Evolutionary conservation across 306 rosid genomes (phyloP), one percentile per base, ranked within the genome.

Genomic region (Sophora flavescens): DNA sequence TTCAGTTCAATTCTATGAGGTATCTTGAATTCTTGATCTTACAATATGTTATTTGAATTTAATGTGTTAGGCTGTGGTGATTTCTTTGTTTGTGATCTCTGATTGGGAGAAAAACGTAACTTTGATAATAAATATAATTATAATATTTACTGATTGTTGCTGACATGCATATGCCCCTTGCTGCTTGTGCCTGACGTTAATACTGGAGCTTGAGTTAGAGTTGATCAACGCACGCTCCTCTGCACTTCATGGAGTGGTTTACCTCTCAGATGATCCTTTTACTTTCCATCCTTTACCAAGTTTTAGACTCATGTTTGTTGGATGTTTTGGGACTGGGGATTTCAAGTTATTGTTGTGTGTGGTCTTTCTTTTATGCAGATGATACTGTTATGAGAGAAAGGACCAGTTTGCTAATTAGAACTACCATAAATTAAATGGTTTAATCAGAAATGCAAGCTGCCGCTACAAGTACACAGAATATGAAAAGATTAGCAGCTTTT

Each of bases 151-250:
- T 88, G 97, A 62, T 89, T 91, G 83, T 51, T 84, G 81, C 58
- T 91, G 71, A 86, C 91, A 32, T 93, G 97, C 78, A 91, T 93
- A 63, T 93, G 98, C 53, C 98, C 98, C 3, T 93, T 93, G 97
- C 83, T 93, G 91, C 32, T 85, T 93, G 75, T 93, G 98, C 78
- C 18, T 91, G 74, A 89, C 96, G 22, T 69, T 91, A 16, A 58
- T 93, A 9, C 96, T 91, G 82, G 95, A 93, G 83, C 66, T 89
- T 64, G 94, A 93, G 9, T 81, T 91, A 63, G 83, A 77, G 64
- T 82, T 93, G 77, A 6, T 93, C 10, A 93, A 90, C 80, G 98
- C 97, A 90, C 80, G 98, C 97, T 75, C 98, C 96, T 0, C 56
- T 93, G 48, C 93, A 89, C 52, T 97, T 93, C 0, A 91, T 93